These are phyloP conservation scores for Grosmannia serpens DNA, from an alignment of 2,329 filamentous ascomycete genomes.

Conservation along the genomic window DNA sequence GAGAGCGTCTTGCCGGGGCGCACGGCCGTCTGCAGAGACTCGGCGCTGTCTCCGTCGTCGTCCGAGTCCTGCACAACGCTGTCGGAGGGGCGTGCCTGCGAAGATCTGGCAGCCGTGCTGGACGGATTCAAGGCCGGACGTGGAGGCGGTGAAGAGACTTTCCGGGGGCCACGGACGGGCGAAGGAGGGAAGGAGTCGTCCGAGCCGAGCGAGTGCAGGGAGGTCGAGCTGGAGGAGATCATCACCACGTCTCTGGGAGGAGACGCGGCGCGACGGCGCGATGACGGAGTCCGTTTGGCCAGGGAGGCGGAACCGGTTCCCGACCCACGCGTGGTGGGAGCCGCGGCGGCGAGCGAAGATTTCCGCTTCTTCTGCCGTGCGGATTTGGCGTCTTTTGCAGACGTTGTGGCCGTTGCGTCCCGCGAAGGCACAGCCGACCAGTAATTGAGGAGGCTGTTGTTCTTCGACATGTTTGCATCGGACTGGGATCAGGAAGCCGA, in stretches of 20 bases:
- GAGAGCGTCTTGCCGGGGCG: background rate
- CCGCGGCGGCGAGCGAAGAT: background rate
- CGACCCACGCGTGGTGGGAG: background rate
- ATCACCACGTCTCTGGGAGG: background rate
- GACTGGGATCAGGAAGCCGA: background rate
- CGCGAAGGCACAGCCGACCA: background rate
- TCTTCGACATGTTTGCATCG: background rate
- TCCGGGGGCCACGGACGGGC: background rate
- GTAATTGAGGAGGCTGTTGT: background rate
- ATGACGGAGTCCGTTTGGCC: background rate
- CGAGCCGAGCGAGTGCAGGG: background rate
- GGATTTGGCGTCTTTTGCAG: background rate
- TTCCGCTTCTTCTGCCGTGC: background rate
- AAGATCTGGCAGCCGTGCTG: background rate
- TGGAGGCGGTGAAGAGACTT: background rate
- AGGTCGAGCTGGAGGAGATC: background rate
- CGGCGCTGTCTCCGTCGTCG: background rate
- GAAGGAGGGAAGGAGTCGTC: background rate
- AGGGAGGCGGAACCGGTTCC: too few relatives aligned
- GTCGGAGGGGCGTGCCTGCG: background rate
- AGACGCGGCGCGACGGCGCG: background rate
- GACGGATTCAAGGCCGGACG: background rate
- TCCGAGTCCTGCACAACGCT: conserved; percentile 2
- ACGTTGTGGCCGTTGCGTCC: background rate
- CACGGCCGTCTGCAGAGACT: background rate